A percentile compares a stretch with the other conserved stretches of the same genome.
These are phyloP conservation scores for Pulveroboletus frians DNA, from an alignment of 768 basidiomycete genomes.

Conservation along the genomic window DNA sequence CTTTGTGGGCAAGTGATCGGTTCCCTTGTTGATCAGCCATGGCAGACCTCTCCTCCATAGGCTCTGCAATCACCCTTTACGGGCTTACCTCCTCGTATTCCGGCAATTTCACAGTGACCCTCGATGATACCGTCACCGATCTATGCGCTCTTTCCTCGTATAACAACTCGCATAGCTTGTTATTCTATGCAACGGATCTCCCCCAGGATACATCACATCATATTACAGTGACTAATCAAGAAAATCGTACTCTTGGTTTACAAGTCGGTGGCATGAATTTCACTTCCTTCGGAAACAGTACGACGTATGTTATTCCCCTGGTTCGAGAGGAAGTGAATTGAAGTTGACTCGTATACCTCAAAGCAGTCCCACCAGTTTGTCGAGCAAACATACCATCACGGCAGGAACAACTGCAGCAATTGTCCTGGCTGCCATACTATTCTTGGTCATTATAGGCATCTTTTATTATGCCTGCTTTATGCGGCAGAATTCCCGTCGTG, in stretches of 20 bases:
- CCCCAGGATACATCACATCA: slow-evolving; percentile 45
- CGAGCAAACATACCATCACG: slow-evolving; percentile 27
- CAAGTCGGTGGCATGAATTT: slow-evolving; percentile 46
- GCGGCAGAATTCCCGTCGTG: slow-evolving; percentile 40
- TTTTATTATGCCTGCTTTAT: slow-evolving; percentile 44
- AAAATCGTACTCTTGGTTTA: slow-evolving; percentile 47
- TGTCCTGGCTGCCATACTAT: slow-evolving; percentile 50
- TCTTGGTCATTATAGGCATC: slow-evolving; percentile 40
- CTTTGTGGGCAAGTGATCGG: slow-evolving; percentile 43
- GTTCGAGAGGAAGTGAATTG: background rate
- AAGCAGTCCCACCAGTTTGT: slow-evolving; percentile 17
- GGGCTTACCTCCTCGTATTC: slow-evolving; percentile 56
- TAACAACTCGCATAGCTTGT: slow-evolving; percentile 44
- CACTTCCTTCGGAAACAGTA: slow-evolving; percentile 34
- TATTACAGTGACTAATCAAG: slow-evolving; percentile 52
- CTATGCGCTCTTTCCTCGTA: slow-evolving; percentile 53
- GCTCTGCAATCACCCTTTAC: slow-evolving; percentile 53
- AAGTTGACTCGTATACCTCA: slow-evolving; percentile 3
- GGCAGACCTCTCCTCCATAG: slow-evolving; percentile 31
- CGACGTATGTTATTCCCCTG: slow-evolving; percentile 28
- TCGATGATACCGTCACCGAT: slow-evolving; percentile 45
- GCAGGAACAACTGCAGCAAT: slow-evolving; percentile 65
- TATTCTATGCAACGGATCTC: slow-evolving; percentile 62
- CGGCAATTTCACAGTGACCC: slow-evolving; percentile 55
- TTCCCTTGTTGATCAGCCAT: background rate